These are phyloP conservation scores for Rosa persica DNA, from an alignment of 306 rosid species.

Conservation along the genomic window DNA sequence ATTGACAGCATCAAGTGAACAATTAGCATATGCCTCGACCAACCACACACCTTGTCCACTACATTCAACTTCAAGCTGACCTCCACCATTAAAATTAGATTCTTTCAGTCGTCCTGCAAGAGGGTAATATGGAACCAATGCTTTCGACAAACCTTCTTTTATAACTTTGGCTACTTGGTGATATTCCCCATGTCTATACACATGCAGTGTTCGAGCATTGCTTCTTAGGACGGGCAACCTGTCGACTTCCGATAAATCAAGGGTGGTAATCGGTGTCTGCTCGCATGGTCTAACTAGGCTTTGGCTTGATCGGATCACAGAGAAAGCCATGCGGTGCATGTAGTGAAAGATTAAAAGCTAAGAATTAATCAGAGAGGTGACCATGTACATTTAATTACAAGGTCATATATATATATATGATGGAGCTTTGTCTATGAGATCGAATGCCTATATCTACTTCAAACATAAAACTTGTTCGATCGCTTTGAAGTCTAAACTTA, in stretches of 20 bases:
- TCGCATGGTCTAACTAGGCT: constrained; percentile 47
- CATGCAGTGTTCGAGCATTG: constrained; percentile 71
- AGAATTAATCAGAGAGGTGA: not conserved
- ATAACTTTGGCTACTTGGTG: constrained; percentile 39
- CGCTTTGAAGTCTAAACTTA: not conserved
- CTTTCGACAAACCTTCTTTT: constrained; percentile 60
- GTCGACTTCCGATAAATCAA: constrained; percentile 58
- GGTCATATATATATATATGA: not conserved
- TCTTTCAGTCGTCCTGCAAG: constrained; percentile 59
- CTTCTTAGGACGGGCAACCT: constrained; percentile 50
- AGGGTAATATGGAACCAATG: constrained; percentile 75
- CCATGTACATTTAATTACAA: not conserved
- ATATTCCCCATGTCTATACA: constrained; percentile 40
- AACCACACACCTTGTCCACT: constrained; percentile 57
- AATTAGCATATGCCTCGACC: constrained; percentile 57
- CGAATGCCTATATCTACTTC: not conserved
- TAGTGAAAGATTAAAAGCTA: not conserved
- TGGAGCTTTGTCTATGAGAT: not conserved
- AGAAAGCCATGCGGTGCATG: constrained; percentile 31
- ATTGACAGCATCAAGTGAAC: constrained; percentile 43
- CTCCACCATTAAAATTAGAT: not conserved
- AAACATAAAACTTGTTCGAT: not conserved
- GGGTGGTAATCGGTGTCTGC: constrained; percentile 43
- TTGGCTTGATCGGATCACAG: constrained; percentile 42
- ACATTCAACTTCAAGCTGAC: constrained; percentile 47